Base-by-base conservation (phyloP, 805 yeast genomes). In the Torulaspora delbrueckii region DNA sequence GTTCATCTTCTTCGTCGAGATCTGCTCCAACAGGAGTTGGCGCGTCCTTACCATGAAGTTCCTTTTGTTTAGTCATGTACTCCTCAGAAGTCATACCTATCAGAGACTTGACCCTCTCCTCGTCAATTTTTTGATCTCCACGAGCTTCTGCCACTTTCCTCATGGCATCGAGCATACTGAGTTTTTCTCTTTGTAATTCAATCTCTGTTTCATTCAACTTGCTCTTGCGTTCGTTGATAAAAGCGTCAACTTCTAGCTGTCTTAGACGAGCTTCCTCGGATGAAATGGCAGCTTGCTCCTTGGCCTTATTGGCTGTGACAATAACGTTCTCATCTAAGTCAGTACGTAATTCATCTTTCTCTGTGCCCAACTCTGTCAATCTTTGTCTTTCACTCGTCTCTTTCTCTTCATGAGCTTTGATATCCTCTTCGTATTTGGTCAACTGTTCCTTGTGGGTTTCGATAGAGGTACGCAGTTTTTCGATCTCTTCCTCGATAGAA, bases 401-500 rank as follows among this genome's bases (percentile, higher is more conserved):
- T 25, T 54, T 48, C 5, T 52, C 48, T 5, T 49, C 54, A 18
- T 67, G 57, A 19, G 60, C 56, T 30, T 54, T 63, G 42, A 67
- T 61, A 14, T 64, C 67, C 24, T 51, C 48, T 38, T 67, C 67
- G 37, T 66, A 62, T 30, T 60, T 62, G 10, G 53, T 65, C 39
- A 68, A 65, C n/a, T 59, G 57, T 8, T 53, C 59, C 47, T 64
- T 65, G 42, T 77, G 65, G 33, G 62, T 56, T 10, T 67, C 69
- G 32, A 69, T 56, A 1, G 60, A 54, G 5, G 47, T 47, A 26
- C 53, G 57, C 32, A 80, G 67, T 41, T 66, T 64, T 27, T 66
- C 75, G 52, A 81, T 71, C 57, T 77, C 72, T 19, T 63, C 59
- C 35, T 71, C 64, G 32, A 66, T 56, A 43, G 60, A 61, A 45